Evolutionary conservation across 2,329 filamentous ascomycete species (phyloP).

Genomic region (Cladosporium phlei): DNA sequence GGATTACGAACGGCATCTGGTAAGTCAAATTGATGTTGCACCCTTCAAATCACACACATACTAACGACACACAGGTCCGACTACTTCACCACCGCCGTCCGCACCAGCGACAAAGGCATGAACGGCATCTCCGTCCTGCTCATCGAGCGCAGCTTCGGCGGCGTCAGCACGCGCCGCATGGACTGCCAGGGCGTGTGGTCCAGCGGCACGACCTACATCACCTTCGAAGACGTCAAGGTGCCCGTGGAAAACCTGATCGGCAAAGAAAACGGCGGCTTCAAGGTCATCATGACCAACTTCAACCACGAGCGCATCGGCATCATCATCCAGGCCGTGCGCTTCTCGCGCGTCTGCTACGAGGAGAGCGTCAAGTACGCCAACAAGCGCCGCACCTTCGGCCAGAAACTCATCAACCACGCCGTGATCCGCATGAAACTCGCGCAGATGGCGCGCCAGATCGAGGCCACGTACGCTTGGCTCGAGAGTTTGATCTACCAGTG

Average conservation of each 20-base stretch:
- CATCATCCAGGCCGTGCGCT: conserved; percentile 94
- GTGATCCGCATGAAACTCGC: conserved; percentile 97
- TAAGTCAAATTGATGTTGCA: conserved; percentile 2
- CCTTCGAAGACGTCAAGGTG: conserved; percentile 98
- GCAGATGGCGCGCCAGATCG: conserved; percentile 96
- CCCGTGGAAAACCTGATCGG: conserved; percentile 98
- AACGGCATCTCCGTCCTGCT: conserved; percentile 86
- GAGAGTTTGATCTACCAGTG: conserved; percentile 94
- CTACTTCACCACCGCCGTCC: conserved; percentile 95
- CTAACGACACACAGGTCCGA: conserved; percentile 56
- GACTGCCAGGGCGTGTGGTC: conserved; percentile 98
- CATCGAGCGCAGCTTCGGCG: conserved; percentile 78
- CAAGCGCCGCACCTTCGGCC: conserved; percentile 95
- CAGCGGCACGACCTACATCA: conserved; percentile 92
- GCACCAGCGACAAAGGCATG: conserved; percentile 85
- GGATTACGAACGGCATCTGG: conserved; percentile 91
- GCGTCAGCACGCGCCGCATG: conserved; percentile 91
- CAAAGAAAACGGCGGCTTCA: conserved; percentile 97
- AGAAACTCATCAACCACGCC: conserved; percentile 92
- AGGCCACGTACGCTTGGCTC: conserved; percentile 94
- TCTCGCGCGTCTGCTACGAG: conserved; percentile 94
- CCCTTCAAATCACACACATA: conserved; percentile 36
- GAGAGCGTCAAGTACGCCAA: conserved; percentile 94
- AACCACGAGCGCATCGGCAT: conserved; percentile 99
- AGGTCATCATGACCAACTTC: conserved; percentile 99